Percentiles rank a stretch among this genome's conserved stretches.
phyloP scores from a whole-genome alignment of 2,329 filamentous ascomycete genomes.

The Xylariales sp. region DNA sequence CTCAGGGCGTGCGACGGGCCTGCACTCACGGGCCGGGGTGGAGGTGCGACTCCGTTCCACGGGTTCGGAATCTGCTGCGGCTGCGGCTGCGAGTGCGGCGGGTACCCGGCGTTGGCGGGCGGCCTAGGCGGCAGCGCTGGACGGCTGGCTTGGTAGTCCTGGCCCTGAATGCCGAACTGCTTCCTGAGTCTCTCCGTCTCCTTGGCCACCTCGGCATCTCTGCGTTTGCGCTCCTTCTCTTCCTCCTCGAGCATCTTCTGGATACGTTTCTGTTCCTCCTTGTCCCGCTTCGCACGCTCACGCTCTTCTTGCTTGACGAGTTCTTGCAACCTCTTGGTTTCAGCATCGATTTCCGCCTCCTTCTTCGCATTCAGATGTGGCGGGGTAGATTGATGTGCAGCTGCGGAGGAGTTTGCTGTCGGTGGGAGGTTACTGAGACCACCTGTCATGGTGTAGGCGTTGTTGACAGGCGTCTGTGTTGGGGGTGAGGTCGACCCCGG shows the following conservation, averaged over 20 bases:
- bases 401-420: slow-evolving; percentile 26
- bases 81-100: slow-evolving; percentile 12
- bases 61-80: slow-evolving; percentile 22
- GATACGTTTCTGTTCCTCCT: slow-evolving; percentile 52
- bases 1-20: slow-evolving; percentile 30
- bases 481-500: slow-evolving; percentile 18
- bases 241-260: slow-evolving; percentile 64
- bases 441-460: slow-evolving; percentile 33
- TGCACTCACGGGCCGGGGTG: slow-evolving; percentile 44
- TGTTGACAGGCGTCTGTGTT: slow-evolving; percentile 13
- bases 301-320: slow-evolving; percentile 50
- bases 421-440: slow-evolving; percentile 38
- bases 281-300: slow-evolving; percentile 53
- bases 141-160: slow-evolving; percentile 26
- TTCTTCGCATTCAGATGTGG: slow-evolving; percentile 23
- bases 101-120: slow-evolving; percentile 10
- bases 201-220: slow-evolving; percentile 60
- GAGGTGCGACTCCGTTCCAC: slow-evolving; percentile 16
- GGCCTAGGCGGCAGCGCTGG: slow-evolving; percentile 28
- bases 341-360: slow-evolving; percentile 58
- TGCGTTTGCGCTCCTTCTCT: slow-evolving; percentile 52
- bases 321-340: slow-evolving; percentile 68
- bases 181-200: slow-evolving; percentile 79
- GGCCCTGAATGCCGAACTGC: slow-evolving; percentile 59
- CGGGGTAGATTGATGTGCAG: slow-evolving; percentile 18